These are phyloP conservation scores for Aspergillus ostianus DNA, from an alignment of 495 filamentous ascomycete genomes.

Conservation along the genomic window DNA sequence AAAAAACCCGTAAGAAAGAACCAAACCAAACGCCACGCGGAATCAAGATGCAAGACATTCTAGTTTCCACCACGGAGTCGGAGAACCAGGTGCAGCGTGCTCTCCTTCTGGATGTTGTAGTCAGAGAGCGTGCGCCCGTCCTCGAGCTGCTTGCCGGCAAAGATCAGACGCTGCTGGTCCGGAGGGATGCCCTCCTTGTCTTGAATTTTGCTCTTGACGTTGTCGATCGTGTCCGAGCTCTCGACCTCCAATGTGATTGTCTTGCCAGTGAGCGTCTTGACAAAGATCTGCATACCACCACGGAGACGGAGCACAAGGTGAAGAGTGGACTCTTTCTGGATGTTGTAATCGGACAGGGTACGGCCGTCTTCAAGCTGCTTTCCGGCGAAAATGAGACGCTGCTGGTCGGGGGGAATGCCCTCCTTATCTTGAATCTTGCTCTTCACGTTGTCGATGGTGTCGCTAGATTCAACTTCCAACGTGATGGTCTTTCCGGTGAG, in stretches of 20 bases:
- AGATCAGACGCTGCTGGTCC: slow-evolving; percentile 87
- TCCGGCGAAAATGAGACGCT: slow-evolving; percentile 92
- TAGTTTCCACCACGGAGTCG: slow-evolving; percentile 84
- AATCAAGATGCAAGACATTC: slow-evolving; percentile 24
- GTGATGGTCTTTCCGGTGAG: slow-evolving; percentile 73
- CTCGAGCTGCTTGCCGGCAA: slow-evolving; percentile 88
- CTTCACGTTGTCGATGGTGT: slow-evolving; percentile 99
- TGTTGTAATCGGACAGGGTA: slow-evolving; percentile 98
- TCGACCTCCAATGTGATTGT: slow-evolving; percentile 91
- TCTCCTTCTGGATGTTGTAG: slow-evolving; percentile 96
- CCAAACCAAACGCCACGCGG: slow-evolving; percentile 46
- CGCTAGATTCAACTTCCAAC: slow-evolving; percentile 69
- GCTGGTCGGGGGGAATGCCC: slow-evolving; percentile 91
- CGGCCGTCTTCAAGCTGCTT: slow-evolving; percentile 93
- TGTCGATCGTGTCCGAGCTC: slow-evolving; percentile 87
- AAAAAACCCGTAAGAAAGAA: slow-evolving; percentile 28
- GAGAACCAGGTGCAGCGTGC: slow-evolving; percentile 82
- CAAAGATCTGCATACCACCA: slow-evolving; percentile 97
- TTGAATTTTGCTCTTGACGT: slow-evolving; percentile 90
- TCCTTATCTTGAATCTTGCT: slow-evolving; percentile 98
- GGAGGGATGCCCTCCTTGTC: slow-evolving; percentile 91
- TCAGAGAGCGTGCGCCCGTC: slow-evolving; percentile 81
- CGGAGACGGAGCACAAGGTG: slow-evolving; percentile 95
- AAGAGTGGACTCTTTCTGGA: slow-evolving; percentile 97
- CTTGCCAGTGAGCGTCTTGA: slow-evolving; percentile 91